Base-by-base conservation (phyloP, 306 rosid species). In the Vigna unguiculata region DNA sequence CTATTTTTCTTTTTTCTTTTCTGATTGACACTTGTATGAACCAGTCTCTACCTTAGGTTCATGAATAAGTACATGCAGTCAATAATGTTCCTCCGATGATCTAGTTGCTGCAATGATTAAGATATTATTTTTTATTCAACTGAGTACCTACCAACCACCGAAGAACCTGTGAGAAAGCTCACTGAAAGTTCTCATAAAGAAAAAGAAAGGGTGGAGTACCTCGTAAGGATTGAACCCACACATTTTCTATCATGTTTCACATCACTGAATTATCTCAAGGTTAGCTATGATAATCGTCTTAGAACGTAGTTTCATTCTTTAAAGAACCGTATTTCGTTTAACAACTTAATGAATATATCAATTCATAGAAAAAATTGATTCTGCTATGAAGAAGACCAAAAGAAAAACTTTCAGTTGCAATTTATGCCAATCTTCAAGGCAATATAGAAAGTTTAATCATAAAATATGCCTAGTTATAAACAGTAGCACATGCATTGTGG, bases 401-500 rank as follows among this genome's bases (percentile, higher is more conserved):
- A 16, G n/a, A 36, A 28, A 49, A 6, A n/a, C 2, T 20, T 20
- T 25, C 48, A 16, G 2, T n/a, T 54, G 16, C 38, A 53, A 46
- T 63, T 15, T 28, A 58, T 58, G 66, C 21, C 22, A 61, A 30
- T 36, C 61, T 62, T 52, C 21, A 60, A 14, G 28, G 69, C 71
- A 77, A 53, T 14, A 8, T 32, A 12, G 65, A 28, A 60, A 60
- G 67, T 3, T 32, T 60, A 65, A 59, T 16, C 13, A 75, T 45
- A 63, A 76, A 82, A 36, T 65, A 79, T 59, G 49, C 80, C 32
- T 61, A 58, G 75, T 81, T 57, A 81, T 53, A 20, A 78, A 69
- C 75, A 77, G 15, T 48, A 72, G 80, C 80, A 81, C 89, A 83
- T 81, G 88, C 85, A 69, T 41, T 21, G 66, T 72, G 71, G 66